These are phyloP conservation scores for Debaryomyces coudertii DNA, from an alignment of 1,139 yeast species.

Conservation along the genomic window DNA sequence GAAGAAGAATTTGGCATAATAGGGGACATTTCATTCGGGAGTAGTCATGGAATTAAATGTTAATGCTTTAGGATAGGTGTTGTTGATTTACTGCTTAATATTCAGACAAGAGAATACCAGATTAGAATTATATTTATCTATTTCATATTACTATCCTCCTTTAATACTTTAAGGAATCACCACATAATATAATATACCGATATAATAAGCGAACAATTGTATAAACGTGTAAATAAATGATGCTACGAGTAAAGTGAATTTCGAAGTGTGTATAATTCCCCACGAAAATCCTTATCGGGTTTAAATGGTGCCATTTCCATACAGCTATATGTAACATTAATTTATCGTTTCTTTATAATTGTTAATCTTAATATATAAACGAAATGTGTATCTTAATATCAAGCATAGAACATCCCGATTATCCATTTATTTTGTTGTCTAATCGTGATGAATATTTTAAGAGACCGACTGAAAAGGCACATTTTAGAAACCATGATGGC, in stretches of 20 bases:
- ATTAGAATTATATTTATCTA: background rate
- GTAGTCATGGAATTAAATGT: slow-evolving; percentile 21
- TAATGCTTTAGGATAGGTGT: slow-evolving; percentile 2
- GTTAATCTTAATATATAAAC: background rate
- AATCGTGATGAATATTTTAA: slow-evolving; percentile 84
- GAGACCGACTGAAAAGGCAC: slow-evolving; percentile 70
- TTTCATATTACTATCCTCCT: background rate
- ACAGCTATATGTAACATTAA: background rate
- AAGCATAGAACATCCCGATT: slow-evolving; percentile 63
- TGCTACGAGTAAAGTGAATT: background rate
- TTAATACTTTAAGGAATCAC: background rate
- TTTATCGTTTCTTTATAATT: background rate
- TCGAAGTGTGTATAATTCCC: slow-evolving; percentile 1
- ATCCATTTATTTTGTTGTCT: slow-evolving; percentile 70
- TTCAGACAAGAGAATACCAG: background rate
- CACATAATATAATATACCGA: background rate
- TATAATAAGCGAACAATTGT: background rate
- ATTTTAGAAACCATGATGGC: slow-evolving; percentile 42
- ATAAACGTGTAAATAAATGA: slow-evolving; percentile 1
- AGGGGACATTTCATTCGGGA: slow-evolving; percentile 22
- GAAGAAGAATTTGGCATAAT: slow-evolving; percentile 15
- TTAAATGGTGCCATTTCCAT: background rate
- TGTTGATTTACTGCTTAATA: background rate
- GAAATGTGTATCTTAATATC: slow-evolving; percentile 68
- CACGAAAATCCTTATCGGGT: background rate